Conservation (phyloP, 2,329 filamentous ascomycete species). For the Aciculosporium take region DNA sequence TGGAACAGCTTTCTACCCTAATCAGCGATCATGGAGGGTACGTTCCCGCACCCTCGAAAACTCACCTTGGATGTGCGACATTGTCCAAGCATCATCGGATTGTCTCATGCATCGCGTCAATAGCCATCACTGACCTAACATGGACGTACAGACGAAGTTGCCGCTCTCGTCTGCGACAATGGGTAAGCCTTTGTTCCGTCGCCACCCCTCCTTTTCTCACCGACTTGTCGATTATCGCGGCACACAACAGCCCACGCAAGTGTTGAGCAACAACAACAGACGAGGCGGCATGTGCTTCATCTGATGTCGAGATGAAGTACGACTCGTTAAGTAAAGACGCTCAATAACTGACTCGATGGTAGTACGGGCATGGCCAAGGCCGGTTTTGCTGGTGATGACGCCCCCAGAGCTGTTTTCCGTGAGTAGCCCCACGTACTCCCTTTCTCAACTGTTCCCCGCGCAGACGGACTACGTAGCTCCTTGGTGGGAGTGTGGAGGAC, state of each 20-base stretch:
- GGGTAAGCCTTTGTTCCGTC: slow-evolving; percentile 59
- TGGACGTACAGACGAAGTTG: slow-evolving; percentile 80
- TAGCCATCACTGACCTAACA: slow-evolving; percentile 27
- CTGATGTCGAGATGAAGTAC: neutral
- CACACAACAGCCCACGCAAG: slow-evolving; percentile 6
- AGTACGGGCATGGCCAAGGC: slow-evolving; percentile 99
- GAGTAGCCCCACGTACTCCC: slow-evolving; percentile 40
- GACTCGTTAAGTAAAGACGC: neutral
- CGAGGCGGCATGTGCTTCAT: neutral
- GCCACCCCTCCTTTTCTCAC: slow-evolving; percentile 19
- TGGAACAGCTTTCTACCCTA: slow-evolving; percentile 21
- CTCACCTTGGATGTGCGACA: slow-evolving; percentile 1
- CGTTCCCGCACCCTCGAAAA: slow-evolving; percentile 13
- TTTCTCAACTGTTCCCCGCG: slow-evolving; percentile 3
- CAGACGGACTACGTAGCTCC: slow-evolving; percentile 7
- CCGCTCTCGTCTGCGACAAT: slow-evolving; percentile 99
- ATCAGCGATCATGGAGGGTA: slow-evolving; percentile 45
- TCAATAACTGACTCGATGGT: slow-evolving; percentile 26
- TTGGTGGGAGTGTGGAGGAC: slow-evolving; percentile 2
- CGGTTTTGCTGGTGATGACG: slow-evolving; percentile 99
- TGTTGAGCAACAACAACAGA: slow-evolving; percentile 1
- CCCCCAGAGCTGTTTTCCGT: slow-evolving; percentile 99
- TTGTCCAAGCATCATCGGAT: neutral
- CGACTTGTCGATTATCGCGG: slow-evolving; percentile 16
- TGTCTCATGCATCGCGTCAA: slow-evolving; percentile 1